These are phyloP conservation scores for Malus hybrid DNA, from an alignment of 331 rosid genomes.

Conservation along the genomic window DNA sequence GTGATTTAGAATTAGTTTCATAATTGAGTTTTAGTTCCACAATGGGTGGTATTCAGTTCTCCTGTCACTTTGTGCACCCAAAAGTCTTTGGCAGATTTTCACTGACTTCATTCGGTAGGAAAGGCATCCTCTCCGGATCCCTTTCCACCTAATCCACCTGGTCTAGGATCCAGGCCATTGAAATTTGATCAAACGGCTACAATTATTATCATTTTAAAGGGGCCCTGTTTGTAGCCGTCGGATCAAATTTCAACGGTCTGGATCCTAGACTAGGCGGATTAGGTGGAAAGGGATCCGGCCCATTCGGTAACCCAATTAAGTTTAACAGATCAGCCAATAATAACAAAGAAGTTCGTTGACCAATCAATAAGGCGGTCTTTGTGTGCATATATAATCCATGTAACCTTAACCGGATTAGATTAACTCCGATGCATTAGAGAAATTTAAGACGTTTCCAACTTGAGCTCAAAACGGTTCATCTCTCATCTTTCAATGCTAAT, in stretches of 20 bases:
- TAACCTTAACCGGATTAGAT: background rate
- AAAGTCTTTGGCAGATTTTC: background rate
- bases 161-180: rapidly evolving
- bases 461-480: background rate
- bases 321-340: background rate
- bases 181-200: no score
- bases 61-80: background rate
- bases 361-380: background rate
- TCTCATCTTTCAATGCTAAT: background rate
- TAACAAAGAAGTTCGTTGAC: background rate
- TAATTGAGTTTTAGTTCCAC: no score
- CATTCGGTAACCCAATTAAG: no score
- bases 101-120: background rate
- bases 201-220: no score
- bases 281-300: no score
- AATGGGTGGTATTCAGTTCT: background rate
- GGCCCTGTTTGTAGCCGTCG: background rate
- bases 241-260: no score
- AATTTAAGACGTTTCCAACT: background rate
- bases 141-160: no score
- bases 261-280: no score
- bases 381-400: background rate
- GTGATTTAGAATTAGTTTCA: background rate
- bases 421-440: background rate
- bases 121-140: no score